These are phyloP conservation scores for Clavispora fructus DNA, from an alignment of 805 yeast genomes.

Conservation along the genomic window DNA sequence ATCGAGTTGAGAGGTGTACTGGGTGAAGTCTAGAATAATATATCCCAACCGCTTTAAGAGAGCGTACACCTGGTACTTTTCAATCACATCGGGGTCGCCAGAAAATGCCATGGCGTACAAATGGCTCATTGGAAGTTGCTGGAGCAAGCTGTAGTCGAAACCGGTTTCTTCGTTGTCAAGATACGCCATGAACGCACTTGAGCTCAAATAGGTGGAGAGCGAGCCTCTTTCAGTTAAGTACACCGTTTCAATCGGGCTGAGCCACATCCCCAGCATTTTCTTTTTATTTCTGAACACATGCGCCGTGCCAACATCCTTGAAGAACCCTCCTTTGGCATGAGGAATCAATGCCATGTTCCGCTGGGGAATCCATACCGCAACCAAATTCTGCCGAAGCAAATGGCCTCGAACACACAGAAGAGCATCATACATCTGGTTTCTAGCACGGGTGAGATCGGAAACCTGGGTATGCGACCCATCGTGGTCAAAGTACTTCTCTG, in stretches of 20 bases:
- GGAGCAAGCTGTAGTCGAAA: constrained; percentile 20
- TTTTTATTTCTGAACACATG: constrained; percentile 7
- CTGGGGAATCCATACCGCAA: constrained; percentile 43
- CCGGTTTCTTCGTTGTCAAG: constrained; percentile 15
- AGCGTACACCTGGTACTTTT: constrained; percentile 63
- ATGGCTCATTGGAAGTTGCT: constrained; percentile 54
- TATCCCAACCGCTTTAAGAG: constrained; percentile 76
- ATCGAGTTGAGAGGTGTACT: constrained; percentile 11
- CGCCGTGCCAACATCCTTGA: constrained; percentile 67
- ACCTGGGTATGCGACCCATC: constrained; percentile 61
- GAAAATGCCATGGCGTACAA: constrained; percentile 51
- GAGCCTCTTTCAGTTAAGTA: constrained; percentile 80
- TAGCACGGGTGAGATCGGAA: constrained; percentile 44
- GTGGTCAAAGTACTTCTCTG: constrained; percentile 84
- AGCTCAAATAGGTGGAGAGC: constrained; percentile 24
- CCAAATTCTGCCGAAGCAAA: constrained; percentile 43
- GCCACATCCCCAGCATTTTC: constrained; percentile 33
- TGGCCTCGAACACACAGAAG: constrained; percentile 47
- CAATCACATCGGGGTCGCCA: constrained; percentile 34
- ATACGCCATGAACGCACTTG: constrained; percentile 17
- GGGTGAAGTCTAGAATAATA: constrained; percentile 34
- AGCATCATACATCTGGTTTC: constrained; percentile 70
- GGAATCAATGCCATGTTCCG: constrained; percentile 27
- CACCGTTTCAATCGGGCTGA: constrained; percentile 63
- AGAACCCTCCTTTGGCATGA: constrained; percentile 63